Percentiles rank a stretch among this genome's conserved stretches.
These are phyloP conservation scores for Tolypocladium album DNA, from an alignment of 2,329 filamentous ascomycete genomes.

Conservation along the genomic window DNA sequence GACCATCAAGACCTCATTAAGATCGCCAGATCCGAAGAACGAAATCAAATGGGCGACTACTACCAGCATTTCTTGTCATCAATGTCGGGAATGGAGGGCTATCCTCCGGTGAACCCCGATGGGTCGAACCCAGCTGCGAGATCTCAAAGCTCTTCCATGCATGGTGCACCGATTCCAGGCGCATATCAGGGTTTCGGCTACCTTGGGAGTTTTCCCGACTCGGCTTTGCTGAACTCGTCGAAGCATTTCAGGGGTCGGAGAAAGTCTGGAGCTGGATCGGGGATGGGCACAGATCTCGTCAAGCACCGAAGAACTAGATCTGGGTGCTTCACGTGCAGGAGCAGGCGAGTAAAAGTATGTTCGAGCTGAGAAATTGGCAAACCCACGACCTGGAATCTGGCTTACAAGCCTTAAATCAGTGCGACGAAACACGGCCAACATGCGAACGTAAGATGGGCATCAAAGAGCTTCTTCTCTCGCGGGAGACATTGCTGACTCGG, in stretches of 20 bases:
- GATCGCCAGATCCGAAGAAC: background rate
- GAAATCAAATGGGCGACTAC: constrained; percentile 39
- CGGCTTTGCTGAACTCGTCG: constrained; percentile 34
- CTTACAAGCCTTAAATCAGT: constrained; percentile 40
- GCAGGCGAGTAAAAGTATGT: constrained; percentile 69
- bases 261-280: constrained; percentile 32
- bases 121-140: constrained; percentile 26
- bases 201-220: constrained; percentile 39
- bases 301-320: constrained; percentile 91
- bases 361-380: constrained; percentile 4
- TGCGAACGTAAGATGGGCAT: constrained; percentile 56
- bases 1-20: background rate
- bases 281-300: constrained; percentile 51
- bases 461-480: background rate
- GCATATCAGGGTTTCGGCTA: constrained; percentile 38
- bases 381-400: constrained; percentile 12
- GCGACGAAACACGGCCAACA: constrained; percentile 77
- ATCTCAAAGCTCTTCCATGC: constrained; percentile 18
- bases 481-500: constrained; percentile 4
- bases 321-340: constrained; percentile 86
- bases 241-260: constrained; percentile 39
- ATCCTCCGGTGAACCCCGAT: constrained; percentile 25
- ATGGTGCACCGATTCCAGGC: constrained; percentile 23
- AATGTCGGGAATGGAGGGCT: constrained; percentile 33
- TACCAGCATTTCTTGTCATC: constrained; percentile 46